Evolutionary conservation across 805 yeast species (phyloP).

Genomic region (Grigorovia humatica): DNA sequence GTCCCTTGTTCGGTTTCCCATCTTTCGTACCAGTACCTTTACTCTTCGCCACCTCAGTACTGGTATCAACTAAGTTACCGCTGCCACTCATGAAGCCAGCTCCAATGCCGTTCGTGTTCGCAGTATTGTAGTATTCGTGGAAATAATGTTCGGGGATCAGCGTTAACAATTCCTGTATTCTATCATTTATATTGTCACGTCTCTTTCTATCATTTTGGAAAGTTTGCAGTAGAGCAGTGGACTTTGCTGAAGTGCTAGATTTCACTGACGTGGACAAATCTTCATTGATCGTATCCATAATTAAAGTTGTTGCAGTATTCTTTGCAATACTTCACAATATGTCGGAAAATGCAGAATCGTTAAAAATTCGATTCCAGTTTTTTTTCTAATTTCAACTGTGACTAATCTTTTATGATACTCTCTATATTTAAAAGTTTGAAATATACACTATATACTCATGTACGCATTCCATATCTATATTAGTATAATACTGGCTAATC

Average conservation of each 20-base stretch:
- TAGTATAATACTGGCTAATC: no score
- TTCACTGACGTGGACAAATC: constrained; percentile 14
- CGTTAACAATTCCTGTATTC: constrained; percentile 41
- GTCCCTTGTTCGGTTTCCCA: constrained; percentile 81
- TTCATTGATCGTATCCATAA: constrained; percentile 11
- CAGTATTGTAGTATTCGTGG: constrained; percentile 24
- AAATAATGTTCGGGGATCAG: constrained; percentile 39
- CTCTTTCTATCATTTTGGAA: constrained; percentile 35
- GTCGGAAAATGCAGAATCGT: no score
- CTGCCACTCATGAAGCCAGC: neutral
- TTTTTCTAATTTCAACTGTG: no score
- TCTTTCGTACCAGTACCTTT: constrained; percentile 63
- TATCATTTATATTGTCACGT: constrained; percentile 48
- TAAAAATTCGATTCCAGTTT: no score
- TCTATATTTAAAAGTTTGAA: no score
- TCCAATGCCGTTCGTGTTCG: neutral
- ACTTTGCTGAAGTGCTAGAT: constrained; percentile 11
- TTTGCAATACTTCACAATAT: no score
- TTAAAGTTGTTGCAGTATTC: no score
- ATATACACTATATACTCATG: no score
- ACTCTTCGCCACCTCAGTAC: constrained; percentile 2
- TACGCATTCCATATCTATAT: no score
- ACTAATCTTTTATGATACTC: no score
- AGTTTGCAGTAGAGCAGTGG: constrained; percentile 12
- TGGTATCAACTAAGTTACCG: constrained; percentile 4